Evolutionary conservation across 164 flowering plant genomes (phyloP), one percentile per base, ranked within the genome.

Genomic region (Brasenia schreberi): DNA sequence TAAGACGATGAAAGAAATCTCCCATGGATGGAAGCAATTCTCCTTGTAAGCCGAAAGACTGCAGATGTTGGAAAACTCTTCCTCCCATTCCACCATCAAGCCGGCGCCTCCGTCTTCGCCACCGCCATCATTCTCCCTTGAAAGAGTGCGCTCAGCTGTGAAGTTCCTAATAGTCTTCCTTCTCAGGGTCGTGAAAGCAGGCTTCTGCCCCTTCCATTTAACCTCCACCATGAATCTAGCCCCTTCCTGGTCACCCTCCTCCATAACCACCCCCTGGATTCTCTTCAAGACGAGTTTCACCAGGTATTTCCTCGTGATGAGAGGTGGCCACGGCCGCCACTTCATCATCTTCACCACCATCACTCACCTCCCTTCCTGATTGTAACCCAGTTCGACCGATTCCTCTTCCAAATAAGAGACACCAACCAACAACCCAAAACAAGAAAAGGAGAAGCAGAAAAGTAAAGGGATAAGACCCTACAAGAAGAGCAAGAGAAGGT

Each of bases 301-400:
- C 80, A 85, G 87, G 73, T 78, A 92, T 78, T 89, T 91, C 73
- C 65, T 86, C 73, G 89, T 64, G 63, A 71, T 56, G 64, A 79
- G 67, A 6, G 96, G 94, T 72, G 96, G 96, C 99, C 97, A 89
- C 43, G 97, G 97, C 73, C 96, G 80, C 99, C 99, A 89, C 78
- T 75, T 81, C 87, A 92, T 95, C 95, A 91, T 89, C 80, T 81
- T 89, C 87, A 86, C 99, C 79, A 84, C 97, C 97, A 85, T 91
- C 77, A 65, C 61, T 49, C 67, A 23, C 53, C n/a, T 12, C 53
- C 7, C 53, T 12, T 45, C 53, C 53, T 12, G 53, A 45, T 45
- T 12, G 12, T 5, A 16, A 42, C 39, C 68, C 63, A n/a, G n/a
- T 11, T 56, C 12, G 59, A 56, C 59, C 59, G 59, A 56, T 56